phyloP scores from a whole-genome alignment of 2,329 filamentous ascomycete species.

The Ophidiomyces ophidiicola region DNA sequence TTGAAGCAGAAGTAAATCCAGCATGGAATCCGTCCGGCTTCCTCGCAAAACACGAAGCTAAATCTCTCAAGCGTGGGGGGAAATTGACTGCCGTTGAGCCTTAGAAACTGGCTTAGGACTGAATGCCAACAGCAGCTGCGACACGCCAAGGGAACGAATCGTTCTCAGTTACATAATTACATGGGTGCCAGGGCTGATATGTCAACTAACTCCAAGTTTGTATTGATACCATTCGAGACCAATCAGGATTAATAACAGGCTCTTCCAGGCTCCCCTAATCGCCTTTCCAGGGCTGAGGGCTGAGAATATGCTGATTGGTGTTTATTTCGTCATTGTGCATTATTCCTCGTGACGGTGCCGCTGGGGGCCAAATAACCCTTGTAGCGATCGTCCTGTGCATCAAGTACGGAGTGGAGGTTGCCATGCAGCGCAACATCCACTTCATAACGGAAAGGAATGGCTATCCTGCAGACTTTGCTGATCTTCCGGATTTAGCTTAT shows the following conservation, averaged over 20 bases:
- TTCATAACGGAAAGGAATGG: conserved; percentile 28
- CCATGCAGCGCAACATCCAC: conserved; percentile 29
- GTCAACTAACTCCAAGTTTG: conserved; percentile 20
- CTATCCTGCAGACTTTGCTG: conserved; percentile 28
- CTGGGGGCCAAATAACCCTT: conserved; percentile 35
- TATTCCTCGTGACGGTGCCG: conserved; percentile 35
- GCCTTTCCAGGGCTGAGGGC: conserved; percentile 22
- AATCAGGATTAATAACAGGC: conserved; percentile 21
- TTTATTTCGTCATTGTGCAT: conserved; percentile 37
- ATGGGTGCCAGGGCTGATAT: conserved; percentile 32
- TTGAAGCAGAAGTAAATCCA: too few relatives aligned
- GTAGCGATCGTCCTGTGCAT: conserved; percentile 36
- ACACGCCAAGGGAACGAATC: conserved; percentile 38
- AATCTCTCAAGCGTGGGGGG: conserved; percentile 12
- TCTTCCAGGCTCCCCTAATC: conserved; percentile 23
- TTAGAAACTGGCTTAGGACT: conserved; percentile 12
- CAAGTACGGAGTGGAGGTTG: conserved; percentile 19
- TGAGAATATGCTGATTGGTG: conserved; percentile 24
- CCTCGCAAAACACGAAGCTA: conserved; percentile 9
- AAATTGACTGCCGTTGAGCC: conserved; percentile 12
- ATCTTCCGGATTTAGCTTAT: conserved; percentile 29
- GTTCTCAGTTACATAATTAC: conserved; percentile 43
- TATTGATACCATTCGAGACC: conserved; percentile 33
- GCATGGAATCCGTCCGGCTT: conserved; percentile 11
- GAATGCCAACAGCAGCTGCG: conserved; percentile 42